phyloP scores from a whole-genome alignment of 2,329 filamentous ascomycete species.

The Coniochaeta hoffmannii region DNA sequence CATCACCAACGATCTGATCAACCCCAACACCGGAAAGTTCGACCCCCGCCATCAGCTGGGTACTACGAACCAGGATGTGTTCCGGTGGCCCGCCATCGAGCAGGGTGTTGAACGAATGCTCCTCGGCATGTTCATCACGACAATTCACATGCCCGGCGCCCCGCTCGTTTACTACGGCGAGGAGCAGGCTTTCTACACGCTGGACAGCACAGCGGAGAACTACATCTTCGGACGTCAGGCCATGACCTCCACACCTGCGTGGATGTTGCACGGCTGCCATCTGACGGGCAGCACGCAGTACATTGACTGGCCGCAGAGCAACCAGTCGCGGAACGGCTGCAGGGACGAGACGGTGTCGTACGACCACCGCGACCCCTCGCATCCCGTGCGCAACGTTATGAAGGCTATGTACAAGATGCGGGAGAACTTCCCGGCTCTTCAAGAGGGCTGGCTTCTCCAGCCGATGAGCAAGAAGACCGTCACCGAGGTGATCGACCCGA shows the following conservation, averaged over 20 bases:
- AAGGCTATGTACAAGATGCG: conserved; percentile 55
- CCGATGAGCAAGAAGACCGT: conserved; percentile 46
- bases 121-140: conserved; percentile 50
- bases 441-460: conserved; percentile 49
- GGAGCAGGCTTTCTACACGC: conserved; percentile 53
- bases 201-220: conserved; percentile 54
- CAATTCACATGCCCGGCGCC: conserved; percentile 52
- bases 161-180: conserved; percentile 55
- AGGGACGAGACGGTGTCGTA: conserved; percentile 45
- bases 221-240: conserved; percentile 57
- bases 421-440: conserved; percentile 45
- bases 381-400: conserved; percentile 51
- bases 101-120: conserved; percentile 49
- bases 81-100: conserved; percentile 53
- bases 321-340: conserved; percentile 43
- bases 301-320: conserved; percentile 43
- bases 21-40: conserved; percentile 26
- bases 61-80: conserved; percentile 57
- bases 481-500: conserved; percentile 6
- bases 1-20: conserved; percentile 34
- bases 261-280: conserved; percentile 58
- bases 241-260: conserved; percentile 53
- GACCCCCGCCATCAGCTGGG: conserved; percentile 58
- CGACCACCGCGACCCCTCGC: conserved; percentile 55
- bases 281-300: conserved; percentile 45